Conservation (phyloP, 306 rosid species). For the Cajanus cajan region DNA sequence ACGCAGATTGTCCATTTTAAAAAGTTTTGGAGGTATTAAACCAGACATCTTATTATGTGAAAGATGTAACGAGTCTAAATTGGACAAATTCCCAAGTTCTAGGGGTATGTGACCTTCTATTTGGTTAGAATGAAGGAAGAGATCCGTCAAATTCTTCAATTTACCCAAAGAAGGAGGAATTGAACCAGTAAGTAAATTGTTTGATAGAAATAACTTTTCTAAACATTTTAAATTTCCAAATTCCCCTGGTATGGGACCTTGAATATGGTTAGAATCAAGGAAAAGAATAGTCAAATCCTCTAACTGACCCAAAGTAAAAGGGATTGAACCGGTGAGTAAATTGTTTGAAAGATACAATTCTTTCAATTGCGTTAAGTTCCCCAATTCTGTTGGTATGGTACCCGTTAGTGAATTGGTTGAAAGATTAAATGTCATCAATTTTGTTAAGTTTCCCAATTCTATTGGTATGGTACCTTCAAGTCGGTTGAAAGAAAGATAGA, state of each 20-base stretch:
- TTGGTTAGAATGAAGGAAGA: background rate
- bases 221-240: background rate
- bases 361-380: background rate
- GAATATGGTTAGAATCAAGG: background rate
- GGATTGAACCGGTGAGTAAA: background rate
- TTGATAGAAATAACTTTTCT: background rate
- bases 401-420: background rate
- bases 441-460: background rate
- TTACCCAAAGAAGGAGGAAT: background rate
- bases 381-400: background rate
- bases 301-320: background rate
- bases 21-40: background rate
- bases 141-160: background rate
- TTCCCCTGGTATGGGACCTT: background rate
- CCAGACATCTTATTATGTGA: background rate
- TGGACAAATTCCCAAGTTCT: background rate
- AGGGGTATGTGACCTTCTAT: background rate
- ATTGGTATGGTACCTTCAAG: background rate
- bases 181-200: background rate
- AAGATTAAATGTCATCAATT: background rate
- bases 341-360: background rate
- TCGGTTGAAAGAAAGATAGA: background rate
- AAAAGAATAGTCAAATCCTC: background rate
- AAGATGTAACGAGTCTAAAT: background rate
- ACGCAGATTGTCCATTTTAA: background rate